Evolutionary conservation across 495 filamentous ascomycete genomes (phyloP), one percentile per base, ranked within the genome.

Genomic region (Lasiosphaeris hirsuta): DNA sequence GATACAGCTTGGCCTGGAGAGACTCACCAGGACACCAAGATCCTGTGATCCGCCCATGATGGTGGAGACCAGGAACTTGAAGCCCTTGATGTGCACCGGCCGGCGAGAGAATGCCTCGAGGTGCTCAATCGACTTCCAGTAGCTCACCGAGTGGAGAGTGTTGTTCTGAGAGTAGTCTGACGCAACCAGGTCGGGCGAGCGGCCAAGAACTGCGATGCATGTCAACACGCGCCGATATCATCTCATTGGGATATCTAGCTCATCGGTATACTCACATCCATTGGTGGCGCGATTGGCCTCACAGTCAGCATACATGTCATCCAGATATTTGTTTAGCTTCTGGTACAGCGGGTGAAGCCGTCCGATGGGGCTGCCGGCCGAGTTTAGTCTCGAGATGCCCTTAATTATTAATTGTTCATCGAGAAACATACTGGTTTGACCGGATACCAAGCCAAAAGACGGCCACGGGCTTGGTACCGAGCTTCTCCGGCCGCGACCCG

Each of bases 91-190:
- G 23, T 30, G 23, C 23, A 30, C 23, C 23, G 23, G 23, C 23
- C 23, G 23, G 23, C 76, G 69, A 15, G 78, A 78, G 62, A 78
- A 81, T 4, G 53, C 57, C 54, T 81, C 75, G 5, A 81, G 54
- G 38, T 67, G 66, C 33, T 79, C 75, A n/a, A 74, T 60, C 18
- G 52, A 60, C 36, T 70, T 66, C 60, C 78, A 75, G 65, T 82
- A 82, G 50, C 69, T 67, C 5, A 78, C 55, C 2, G 58, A 57
- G 45, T 77, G 50, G 7, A 67, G 30, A 44, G 77, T 70, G 48
- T 73, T 75, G 11, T 56, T 61, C 0, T 66, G 62, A 1, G 60
- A 34, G 42, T 58, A 55, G 4, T 69, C 67, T 34, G 35, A 17
- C n/a, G 59, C 62, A 0, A 71, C 2, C 43, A 58, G 68, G 19